These are phyloP conservation scores for Rhizopogon vesiculosus DNA, from an alignment of 768 basidiomycete species.

Conservation along the genomic window DNA sequence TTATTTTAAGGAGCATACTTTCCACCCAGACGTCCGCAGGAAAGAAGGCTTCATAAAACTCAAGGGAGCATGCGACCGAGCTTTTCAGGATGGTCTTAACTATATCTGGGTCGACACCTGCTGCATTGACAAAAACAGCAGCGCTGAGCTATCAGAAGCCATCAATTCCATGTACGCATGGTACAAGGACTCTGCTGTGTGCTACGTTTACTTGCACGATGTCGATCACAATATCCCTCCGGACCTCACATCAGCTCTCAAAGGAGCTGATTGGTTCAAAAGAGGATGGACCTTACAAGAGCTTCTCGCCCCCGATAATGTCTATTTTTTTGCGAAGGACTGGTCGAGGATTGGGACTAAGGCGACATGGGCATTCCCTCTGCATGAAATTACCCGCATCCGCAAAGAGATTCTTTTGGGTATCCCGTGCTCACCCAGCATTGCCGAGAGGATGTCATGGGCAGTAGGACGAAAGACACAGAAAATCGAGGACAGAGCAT, in stretches of 20 bases:
- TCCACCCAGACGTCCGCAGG: background rate
- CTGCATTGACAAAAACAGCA: conserved; percentile 16
- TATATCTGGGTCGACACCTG: conserved; percentile 15
- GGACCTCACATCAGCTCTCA: background rate
- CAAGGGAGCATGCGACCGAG: background rate
- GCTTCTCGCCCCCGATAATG: conserved; percentile 9
- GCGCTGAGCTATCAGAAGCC: conserved; percentile 15
- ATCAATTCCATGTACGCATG: conserved; percentile 16
- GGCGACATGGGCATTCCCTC: background rate
- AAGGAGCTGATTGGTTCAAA: conserved; percentile 8
- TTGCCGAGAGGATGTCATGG: conserved; percentile 23
- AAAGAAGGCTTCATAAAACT: conserved; percentile 5
- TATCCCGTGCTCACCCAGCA: background rate
- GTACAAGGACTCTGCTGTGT: conserved; percentile 11
- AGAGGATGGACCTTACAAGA: conserved; percentile 14
- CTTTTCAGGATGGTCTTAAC: background rate
- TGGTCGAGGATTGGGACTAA: conserved; percentile 10
- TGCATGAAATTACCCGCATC: conserved; percentile 4
- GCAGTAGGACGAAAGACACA: conserved; percentile 25
- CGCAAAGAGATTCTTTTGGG: background rate
- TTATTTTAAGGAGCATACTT: background rate
- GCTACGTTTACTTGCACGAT: conserved; percentile 12
- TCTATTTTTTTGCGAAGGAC: conserved; percentile 10
- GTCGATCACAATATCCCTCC: background rate
- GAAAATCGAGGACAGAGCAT: conserved; percentile 23